Evolutionary conservation across 176 grass and related monocot genomes (phyloP).

Genomic region (Juncus inflexus): DNA sequence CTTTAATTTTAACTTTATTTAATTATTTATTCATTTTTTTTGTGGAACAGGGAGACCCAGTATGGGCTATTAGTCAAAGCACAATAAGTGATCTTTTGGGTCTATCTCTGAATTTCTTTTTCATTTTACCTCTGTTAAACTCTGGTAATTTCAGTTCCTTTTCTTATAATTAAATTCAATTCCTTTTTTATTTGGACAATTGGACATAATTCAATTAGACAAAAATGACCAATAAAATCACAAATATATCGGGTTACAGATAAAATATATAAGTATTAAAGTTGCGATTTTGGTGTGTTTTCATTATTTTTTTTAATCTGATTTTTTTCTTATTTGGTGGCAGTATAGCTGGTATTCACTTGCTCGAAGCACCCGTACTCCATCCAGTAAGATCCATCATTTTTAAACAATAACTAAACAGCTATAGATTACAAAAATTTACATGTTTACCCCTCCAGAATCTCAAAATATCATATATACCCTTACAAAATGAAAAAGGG

Average conservation of each 20-base stretch:
- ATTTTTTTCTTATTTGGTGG: constrained; percentile 30
- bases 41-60: constrained; percentile 59
- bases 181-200: neutral
- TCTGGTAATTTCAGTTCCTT: constrained; percentile 37
- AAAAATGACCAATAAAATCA: neutral
- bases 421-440: too few species aligned
- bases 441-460: too few species aligned
- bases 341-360: constrained; percentile 67
- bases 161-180: neutral
- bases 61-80: constrained; percentile 60
- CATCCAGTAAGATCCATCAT: constrained; percentile 60
- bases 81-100: constrained; percentile 67
- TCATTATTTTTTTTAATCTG: constrained; percentile 5
- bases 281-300: too few species aligned
- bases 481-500: too few species aligned
- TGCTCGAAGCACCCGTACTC: constrained; percentile 65
- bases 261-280: neutral
- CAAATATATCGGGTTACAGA: neutral
- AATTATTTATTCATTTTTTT: neutral
- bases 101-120: constrained; percentile 94
- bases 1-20: neutral
- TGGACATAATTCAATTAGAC: constrained; percentile 24
- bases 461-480: too few species aligned
- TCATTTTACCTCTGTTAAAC: constrained; percentile 63
- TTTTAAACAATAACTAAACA: too few species aligned